Conservation (phyloP, 176 grass and related monocot species). For the Oryza coarctata region DNA sequence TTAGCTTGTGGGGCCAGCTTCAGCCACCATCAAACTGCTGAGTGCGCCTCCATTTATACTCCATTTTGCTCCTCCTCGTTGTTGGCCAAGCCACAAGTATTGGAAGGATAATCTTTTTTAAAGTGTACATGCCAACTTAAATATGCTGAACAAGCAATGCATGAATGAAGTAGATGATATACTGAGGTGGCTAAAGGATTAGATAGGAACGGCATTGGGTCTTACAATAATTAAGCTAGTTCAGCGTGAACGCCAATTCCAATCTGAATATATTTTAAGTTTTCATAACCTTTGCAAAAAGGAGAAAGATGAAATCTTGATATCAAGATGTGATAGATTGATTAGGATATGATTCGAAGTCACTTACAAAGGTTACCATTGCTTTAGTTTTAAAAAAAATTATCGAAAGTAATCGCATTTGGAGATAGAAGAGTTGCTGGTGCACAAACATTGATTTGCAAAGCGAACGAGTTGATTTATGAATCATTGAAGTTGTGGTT, state of each 20-base stretch:
- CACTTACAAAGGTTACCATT: not conserved
- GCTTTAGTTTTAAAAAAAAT: not conserved
- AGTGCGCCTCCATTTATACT: conserved; percentile 29
- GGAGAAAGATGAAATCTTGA: not conserved
- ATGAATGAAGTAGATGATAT: not conserved
- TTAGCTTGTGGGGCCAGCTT: conserved; percentile 11
- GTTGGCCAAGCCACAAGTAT: conserved; percentile 16
- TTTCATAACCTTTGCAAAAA: not conserved
- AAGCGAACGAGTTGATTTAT: not conserved
- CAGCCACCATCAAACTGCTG: not conserved
- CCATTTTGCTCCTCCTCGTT: conserved; percentile 7
- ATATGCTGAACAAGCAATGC: conserved; percentile 20
- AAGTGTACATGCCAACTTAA: conserved; percentile 15
- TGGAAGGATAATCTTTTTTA: conserved; percentile 32
- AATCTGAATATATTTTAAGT: not conserved
- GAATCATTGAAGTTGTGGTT: not conserved
- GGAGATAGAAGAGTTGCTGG: not conserved
- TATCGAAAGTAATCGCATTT: not conserved
- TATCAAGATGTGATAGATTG: conserved; percentile 1
- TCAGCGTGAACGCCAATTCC: not conserved
- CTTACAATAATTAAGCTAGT: not conserved
- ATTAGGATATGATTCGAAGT: not conserved
- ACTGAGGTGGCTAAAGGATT: conserved; percentile 1
- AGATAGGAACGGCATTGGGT: conserved; percentile 6
- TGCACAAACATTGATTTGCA: not conserved